Evolutionary conservation across 805 yeast genomes (phyloP), one percentile per base, ranked within the genome.

Genomic region (Teunomyces funiuensis): DNA sequence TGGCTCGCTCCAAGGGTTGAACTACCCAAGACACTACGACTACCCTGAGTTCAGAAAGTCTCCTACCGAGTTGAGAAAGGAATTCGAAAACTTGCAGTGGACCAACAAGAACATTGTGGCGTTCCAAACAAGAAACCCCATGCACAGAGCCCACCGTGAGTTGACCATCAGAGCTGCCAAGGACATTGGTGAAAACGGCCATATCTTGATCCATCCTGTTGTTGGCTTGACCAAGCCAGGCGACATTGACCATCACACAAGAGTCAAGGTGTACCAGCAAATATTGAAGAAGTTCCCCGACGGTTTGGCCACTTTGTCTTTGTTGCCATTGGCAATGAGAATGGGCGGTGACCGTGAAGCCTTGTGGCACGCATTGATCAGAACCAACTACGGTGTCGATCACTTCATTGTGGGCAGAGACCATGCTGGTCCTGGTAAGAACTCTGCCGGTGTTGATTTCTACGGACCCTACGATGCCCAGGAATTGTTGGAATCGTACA

Each of bases 321-420:
- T 90, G 50, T 75, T 90, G 54, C 98, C 98, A 9, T 74, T 90
- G 58, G 98, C 98, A 28, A 90, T 90, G 98, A 83, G 98, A 76
- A 90, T 90, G 98, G 97, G 93, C 42, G 98, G 98, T 65, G 97
- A 91, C 65, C 82, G 96, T 64, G 98, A 90, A 71, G 98, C 98
- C 16, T 86, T 90, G 33, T 91, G 97, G 97, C 98, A 90, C 63
- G 96, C 97, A 13, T 84, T 91, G 57, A 90, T 90, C 63, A 85
- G 98, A 69, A 88, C 88, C 74, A 90, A 90, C 71, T 89, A 83
- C 61, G 98, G 98, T 60, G 96, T 96, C 42, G 85, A 96, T 40
- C 97, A 91, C 65, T 91, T 91, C 73, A 90, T 90, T 58, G 97
- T 90, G 37, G 98, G 98, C 46, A 85, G 98, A 74, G 97, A 90